Percentiles rank a stretch among this genome's conserved stretches.
phyloP scores from a whole-genome alignment of 768 basidiomycete species.

The Podaxis rugospora region DNA sequence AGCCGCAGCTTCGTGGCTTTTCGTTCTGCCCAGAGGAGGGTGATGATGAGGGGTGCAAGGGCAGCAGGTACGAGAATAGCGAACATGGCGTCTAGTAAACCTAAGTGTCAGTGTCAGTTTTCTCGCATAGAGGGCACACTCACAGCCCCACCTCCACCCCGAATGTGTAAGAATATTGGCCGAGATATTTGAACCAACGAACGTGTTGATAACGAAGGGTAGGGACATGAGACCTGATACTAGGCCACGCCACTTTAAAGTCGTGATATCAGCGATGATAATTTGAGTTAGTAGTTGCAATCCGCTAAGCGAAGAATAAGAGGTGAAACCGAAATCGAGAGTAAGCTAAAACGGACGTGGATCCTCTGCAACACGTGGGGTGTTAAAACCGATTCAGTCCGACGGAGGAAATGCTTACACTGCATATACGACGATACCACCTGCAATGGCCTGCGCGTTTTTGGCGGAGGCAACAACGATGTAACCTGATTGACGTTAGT shows the following conservation, averaged over 20 bases:
- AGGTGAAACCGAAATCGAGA: not conserved
- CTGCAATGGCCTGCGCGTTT: slow-evolving; percentile 40
- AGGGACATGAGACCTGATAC: slow-evolving; percentile 32
- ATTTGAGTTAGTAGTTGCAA: slow-evolving; percentile 62
- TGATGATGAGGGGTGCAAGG: slow-evolving; percentile 47
- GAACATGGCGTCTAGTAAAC: slow-evolving; percentile 47
- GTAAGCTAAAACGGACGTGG: slow-evolving; percentile 38
- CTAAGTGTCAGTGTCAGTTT: not conserved
- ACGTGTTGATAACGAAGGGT: slow-evolving; percentile 52
- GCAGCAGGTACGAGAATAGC: slow-evolving; percentile 49
- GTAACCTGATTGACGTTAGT: slow-evolving; percentile 31
- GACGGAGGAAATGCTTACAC: slow-evolving; percentile 30
- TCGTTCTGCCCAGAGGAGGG: slow-evolving; percentile 51
- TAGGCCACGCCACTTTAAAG: slow-evolving; percentile 52
- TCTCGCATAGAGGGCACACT: slow-evolving; percentile 20
- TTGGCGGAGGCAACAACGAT: slow-evolving; percentile 49
- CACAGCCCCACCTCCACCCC: slow-evolving; percentile 71
- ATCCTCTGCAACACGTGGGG: slow-evolving; percentile 39
- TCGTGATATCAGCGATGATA: slow-evolving; percentile 59
- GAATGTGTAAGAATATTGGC: slow-evolving; percentile 32
- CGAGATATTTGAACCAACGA: slow-evolving; percentile 63
- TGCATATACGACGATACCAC: slow-evolving; percentile 54
- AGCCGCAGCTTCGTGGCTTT: slow-evolving; percentile 38
- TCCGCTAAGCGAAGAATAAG: slow-evolving; percentile 30
- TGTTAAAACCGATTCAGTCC: not conserved